phyloP scores from a whole-genome alignment of 768 basidiomycete species.

The Lactarius pseudohatsudake region DNA sequence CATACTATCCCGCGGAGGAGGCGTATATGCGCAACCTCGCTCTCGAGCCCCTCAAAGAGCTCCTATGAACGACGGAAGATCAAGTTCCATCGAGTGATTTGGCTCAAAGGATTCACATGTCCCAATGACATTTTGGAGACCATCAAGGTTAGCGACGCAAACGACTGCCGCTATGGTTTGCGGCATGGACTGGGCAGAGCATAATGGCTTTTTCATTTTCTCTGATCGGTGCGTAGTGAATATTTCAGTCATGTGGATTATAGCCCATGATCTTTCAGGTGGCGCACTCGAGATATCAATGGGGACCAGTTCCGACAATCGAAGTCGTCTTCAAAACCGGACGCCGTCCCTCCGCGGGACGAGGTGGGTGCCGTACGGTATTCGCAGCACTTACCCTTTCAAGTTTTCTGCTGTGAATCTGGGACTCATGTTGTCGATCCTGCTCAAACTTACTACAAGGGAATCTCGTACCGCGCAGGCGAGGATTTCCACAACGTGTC shows the following conservation, averaged over 20 bases:
- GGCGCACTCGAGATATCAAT: constrained; percentile 97
- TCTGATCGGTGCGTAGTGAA: constrained; percentile 71
- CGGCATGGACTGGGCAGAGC: constrained; percentile 99
- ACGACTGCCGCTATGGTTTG: constrained; percentile 98
- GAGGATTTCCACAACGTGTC: constrained; percentile 79
- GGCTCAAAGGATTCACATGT: constrained; percentile 99
- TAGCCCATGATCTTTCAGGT: constrained; percentile 47
- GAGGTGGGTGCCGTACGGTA: constrained; percentile 78
- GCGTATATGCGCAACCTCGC: constrained; percentile 92
- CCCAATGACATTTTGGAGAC: constrained; percentile 98
- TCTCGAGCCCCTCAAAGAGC: constrained; percentile 85
- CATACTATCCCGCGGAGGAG: constrained; percentile 96
- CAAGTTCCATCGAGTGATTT: constrained; percentile 87
- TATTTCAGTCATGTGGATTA: not conserved
- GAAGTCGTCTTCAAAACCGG: constrained; percentile 86
- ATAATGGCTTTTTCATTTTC: constrained; percentile 96
- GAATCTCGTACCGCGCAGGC: constrained; percentile 82
- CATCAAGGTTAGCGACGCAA: constrained; percentile 83
- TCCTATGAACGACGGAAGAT: constrained; percentile 71
- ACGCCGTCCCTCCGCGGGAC: constrained; percentile 92
- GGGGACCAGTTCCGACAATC: constrained; percentile 98
- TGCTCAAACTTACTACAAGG: constrained; percentile 91
- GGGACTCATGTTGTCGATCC: constrained; percentile 98
- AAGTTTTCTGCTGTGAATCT: constrained; percentile 98
- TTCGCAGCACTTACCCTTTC: constrained; percentile 91